Evolutionary conservation across 768 basidiomycete species (phyloP), one percentile per base, ranked within the genome.

Genomic region (Leucocoprinus leucothites): DNA sequence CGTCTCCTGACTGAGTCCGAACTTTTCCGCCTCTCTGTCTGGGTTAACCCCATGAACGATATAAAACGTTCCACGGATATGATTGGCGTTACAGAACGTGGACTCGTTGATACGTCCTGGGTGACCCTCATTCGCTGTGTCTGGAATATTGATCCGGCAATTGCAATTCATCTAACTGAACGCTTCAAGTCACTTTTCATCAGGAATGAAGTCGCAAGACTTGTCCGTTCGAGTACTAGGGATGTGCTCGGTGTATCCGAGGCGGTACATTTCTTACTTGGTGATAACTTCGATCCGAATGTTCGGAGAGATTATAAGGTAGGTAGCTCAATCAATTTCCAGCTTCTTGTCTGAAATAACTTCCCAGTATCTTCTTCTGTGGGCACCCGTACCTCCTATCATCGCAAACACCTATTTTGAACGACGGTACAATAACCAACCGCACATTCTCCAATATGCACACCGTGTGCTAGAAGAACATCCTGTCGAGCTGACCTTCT

Each of bases 381-480:
- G 94, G 94, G 84, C 85, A 1, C 84, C 94, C 18, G 88, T 94
- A 13, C 86, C 96, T 2, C 94, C 92, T 0, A 77, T 94, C 16
- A 74, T 87, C 18, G 91, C 91, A 18, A 81, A 82, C 61, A 86
- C 87, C 0, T 89, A 89, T 65, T 97, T 98, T 67, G 91, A 94
- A 67, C 85, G 82, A 25, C 83, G 85, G 51, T 95, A 87, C 68
- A 80, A 85, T 59, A 91, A 83, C 62, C 87, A 98, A 64, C 89
- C 96, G 0, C 68, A 91, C 34, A 70, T 97, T 34, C 73, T 98
- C 19, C 97, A 99, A 85, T 98, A 98, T 66, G 95, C 95, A 0
- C 93, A 98, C 71, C 82, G 95, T 41, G 94, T 95, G 1, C 73
- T 99, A 41, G 94, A 94, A 66, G 91, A 96, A 67, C 94, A 98